Base-by-base conservation (phyloP, 768 basidiomycete genomes). In the Lactarius sp. region DNA sequence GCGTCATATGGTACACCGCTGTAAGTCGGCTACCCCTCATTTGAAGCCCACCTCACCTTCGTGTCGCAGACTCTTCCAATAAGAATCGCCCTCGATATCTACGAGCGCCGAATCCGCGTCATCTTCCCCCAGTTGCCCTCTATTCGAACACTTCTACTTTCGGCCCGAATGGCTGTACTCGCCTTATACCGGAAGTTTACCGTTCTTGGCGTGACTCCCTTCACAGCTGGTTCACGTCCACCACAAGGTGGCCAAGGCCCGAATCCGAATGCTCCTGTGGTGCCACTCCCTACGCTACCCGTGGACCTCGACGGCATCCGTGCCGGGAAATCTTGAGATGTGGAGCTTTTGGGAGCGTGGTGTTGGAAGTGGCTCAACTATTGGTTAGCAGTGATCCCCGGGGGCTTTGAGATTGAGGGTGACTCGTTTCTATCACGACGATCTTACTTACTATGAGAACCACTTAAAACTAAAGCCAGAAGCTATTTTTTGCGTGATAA, bases 91-190 rank as follows among this genome's bases (percentile, higher is more conserved):
- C 5, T 54, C 27, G 12, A 54, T n/a, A 6, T 64, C 37, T 64
- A 64, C 33, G 62, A 64, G n/a, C 52, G 39, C 12, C 36, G 37
- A 9, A n/a, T 64, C 27, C 58, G 62, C 31, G 52, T 16, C 20
- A 39, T 42, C 44, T 60, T 64, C 37, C 62, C 62, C 8, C 13
- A 27, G 39, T 34, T 64, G n/a, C 62, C 62, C 13, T 64, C 62
- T 16, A 18, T 64, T 20, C 57, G 31, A 53, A 34, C 3, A 10
- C 12, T 34, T 39, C 33, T 64, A 7, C 13, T 34, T 18, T 16
- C n/a, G 13, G 14, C 37, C 9, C 50, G 56, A 20, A 37, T 50
- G 13, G 27, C 34, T 0, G 12, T 58, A 8, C 50, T 58, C 18
- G 18, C 46, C 41, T 50, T 41, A 2, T 8, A n/a, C 2, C 34